Percentiles rank a stretch among this genome's conserved stretches.
These are phyloP conservation scores for Fusarium lyarnte DNA, from an alignment of 2,329 filamentous ascomycete species.

Conservation along the genomic window DNA sequence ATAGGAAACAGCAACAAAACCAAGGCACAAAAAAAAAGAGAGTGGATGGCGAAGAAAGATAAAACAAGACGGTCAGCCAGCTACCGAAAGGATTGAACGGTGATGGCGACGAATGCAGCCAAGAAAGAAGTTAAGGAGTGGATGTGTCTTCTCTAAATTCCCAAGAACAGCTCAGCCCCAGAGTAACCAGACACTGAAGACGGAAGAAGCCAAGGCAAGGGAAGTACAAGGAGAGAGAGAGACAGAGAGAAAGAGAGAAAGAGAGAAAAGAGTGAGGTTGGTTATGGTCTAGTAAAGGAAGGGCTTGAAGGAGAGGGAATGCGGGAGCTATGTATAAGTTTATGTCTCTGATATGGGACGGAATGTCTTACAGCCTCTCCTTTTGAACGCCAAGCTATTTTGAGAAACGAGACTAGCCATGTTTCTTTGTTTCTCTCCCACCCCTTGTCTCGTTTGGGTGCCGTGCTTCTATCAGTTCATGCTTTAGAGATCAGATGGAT, in stretches of 20 bases:
- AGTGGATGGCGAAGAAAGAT: constrained; percentile 2
- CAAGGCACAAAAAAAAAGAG: background rate
- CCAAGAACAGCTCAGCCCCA: constrained; percentile 2
- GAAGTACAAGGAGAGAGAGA: background rate
- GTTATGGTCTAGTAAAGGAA: constrained; percentile 9
- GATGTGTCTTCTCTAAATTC: constrained; percentile 9
- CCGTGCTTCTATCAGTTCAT: constrained; percentile 13
- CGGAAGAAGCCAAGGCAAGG: constrained; percentile 9
- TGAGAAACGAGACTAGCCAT: constrained; percentile 2
- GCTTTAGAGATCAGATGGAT: background rate
- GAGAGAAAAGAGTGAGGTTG: constrained; percentile 10
- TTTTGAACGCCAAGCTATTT: constrained; percentile 9
- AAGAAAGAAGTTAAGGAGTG: constrained; percentile 12
- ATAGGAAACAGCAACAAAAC: constrained; percentile 15
- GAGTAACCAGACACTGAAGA: constrained; percentile 40
- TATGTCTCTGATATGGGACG: constrained; percentile 30
- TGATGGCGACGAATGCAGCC: constrained; percentile 29
- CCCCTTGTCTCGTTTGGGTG: background rate
- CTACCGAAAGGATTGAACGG: constrained; percentile 49
- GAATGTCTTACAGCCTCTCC: background rate
- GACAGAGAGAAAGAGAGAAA: background rate
- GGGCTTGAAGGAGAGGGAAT: constrained; percentile 39
- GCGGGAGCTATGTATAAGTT: constrained; percentile 40
- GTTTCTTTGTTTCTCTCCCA: background rate
- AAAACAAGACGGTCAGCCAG: constrained; percentile 40